Evolutionary conservation across 2,329 filamentous ascomycete genomes (phyloP), one percentile per base, ranked within the genome.

Genomic region (Microcyclospora pomicola): DNA sequence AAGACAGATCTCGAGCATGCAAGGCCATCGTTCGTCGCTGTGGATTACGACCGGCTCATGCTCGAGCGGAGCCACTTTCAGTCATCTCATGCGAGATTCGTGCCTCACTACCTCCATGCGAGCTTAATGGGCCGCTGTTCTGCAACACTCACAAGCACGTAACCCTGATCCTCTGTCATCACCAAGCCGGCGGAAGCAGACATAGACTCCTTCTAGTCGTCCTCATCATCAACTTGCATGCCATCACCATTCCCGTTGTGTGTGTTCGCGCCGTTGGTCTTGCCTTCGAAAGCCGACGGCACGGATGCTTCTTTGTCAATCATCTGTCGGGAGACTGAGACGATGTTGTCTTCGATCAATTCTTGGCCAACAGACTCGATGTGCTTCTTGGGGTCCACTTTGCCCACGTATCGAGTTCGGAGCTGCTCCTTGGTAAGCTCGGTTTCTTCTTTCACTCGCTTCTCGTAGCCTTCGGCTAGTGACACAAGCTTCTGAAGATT

Each of bases 341-440:
- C 91, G 48, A 98, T 98, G 65, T 98, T 98, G 73, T 98, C 91
- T 66, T 98, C 92, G 54, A 98, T 96, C 48, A 96, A 73, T 60
- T 92, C 80, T 64, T 95, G 87, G 39, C 91, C 91, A 34, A 98
- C 84, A 52, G 94, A 86, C 63, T 95, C 87, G 58, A 98, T 73
- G 61, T 98, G 92, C 72, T 98, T 98, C 80, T 98, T 98, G 40
- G 91, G 91, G 56, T 98, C 91, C 41, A 96, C 78, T 69, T 98
- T 98, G 63, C 91, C 91, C 28, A 98, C 91, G 61, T 98, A 98
- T 70, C 91, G 78, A 39, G 91, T 98, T 77, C 96, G 95, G 45
- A 98, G 73, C 62, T 98, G 91, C 32, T 98, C 91, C 69, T 94
- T 93, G 30, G 80, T 92, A 59, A 98, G 66, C 64, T 96, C 88